Conservation (phyloP, 108 stramenopile species). For the Nitzschia sp. region DNA sequence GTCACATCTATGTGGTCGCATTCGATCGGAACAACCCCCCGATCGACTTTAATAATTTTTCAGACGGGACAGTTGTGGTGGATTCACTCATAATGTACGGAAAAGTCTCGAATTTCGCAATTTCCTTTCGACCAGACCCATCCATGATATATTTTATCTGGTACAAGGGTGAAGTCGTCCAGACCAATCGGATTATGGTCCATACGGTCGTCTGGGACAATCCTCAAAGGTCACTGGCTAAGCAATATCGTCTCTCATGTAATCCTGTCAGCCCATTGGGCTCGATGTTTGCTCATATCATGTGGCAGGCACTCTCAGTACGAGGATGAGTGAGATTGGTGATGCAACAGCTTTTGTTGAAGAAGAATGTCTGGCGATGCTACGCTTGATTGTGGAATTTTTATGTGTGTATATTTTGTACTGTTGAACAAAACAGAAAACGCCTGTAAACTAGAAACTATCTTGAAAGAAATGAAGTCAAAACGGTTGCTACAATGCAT, state of each 20-base stretch:
- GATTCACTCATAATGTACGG: background rate
- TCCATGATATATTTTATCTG: background rate
- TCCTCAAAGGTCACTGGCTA: background rate
- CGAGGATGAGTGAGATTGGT: too few relatives aligned
- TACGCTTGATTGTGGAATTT: too few relatives aligned
- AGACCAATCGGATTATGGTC: background rate
- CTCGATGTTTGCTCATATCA: background rate
- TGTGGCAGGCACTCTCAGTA: background rate
- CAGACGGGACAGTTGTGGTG: background rate
- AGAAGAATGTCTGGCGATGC: too few relatives aligned
- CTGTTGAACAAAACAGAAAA: too few relatives aligned
- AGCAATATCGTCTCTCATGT: background rate
- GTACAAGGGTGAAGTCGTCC: background rate
- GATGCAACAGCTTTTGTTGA: too few relatives aligned
- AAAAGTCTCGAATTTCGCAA: background rate
- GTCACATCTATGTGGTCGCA: background rate
- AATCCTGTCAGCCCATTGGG: background rate
- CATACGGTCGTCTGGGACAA: background rate
- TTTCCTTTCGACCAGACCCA: background rate
- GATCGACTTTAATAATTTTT: background rate
- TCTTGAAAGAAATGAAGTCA: too few relatives aligned
- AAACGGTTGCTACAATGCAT: too few relatives aligned
- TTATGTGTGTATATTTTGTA: too few relatives aligned
- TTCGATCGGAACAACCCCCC: background rate
- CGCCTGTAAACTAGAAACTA: too few relatives aligned